phyloP scores from a whole-genome alignment of 177 flowering plant genomes.

The Tripterygium wilfordii region DNA sequence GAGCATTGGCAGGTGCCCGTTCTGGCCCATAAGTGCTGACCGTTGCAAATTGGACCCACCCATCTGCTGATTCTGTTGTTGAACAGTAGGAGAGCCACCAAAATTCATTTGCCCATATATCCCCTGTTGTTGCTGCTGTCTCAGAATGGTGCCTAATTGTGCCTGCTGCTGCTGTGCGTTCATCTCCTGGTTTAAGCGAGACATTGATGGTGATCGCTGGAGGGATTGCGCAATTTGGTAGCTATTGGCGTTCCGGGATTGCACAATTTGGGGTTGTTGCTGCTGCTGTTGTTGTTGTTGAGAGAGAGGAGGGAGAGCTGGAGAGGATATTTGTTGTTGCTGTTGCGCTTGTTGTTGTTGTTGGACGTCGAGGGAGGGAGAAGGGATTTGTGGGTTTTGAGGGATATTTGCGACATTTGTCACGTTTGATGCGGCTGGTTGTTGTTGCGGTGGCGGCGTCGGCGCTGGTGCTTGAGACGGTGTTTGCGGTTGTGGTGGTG shows the following conservation, averaged over 20 bases:
- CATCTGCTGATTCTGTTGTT: slow-evolving; percentile 33
- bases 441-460: slow-evolving; percentile 4
- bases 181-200: slow-evolving; percentile 52
- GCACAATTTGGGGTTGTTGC: slow-evolving; percentile 12
- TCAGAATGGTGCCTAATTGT: slow-evolving; percentile 21
- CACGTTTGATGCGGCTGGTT: not conserved
- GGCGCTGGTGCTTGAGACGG: not conserved
- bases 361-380: too few relatives aligned
- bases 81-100: slow-evolving; percentile 29
- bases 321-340: slow-evolving; percentile 8
- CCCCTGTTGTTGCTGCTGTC: slow-evolving; percentile 33
- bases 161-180: slow-evolving; percentile 38
- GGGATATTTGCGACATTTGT: slow-evolving; percentile 1
- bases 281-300: slow-evolving; percentile 11
- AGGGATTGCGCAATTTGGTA: slow-evolving; percentile 49
- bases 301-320: slow-evolving; percentile 16
- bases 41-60: slow-evolving; percentile 46
- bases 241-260: slow-evolving; percentile 11
- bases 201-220: slow-evolving; percentile 63
- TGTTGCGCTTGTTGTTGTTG: slow-evolving; percentile 1
- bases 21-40: slow-evolving; percentile 56
- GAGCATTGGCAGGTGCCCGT: slow-evolving; percentile 55
- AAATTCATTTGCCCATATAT: slow-evolving; percentile 68
- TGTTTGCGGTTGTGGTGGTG: slow-evolving; percentile 1
- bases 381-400: slow-evolving; percentile 11